These are phyloP conservation scores for Bolboschoenus planiculmis DNA, from an alignment of 176 grass and related monocot genomes.

Conservation along the genomic window DNA sequence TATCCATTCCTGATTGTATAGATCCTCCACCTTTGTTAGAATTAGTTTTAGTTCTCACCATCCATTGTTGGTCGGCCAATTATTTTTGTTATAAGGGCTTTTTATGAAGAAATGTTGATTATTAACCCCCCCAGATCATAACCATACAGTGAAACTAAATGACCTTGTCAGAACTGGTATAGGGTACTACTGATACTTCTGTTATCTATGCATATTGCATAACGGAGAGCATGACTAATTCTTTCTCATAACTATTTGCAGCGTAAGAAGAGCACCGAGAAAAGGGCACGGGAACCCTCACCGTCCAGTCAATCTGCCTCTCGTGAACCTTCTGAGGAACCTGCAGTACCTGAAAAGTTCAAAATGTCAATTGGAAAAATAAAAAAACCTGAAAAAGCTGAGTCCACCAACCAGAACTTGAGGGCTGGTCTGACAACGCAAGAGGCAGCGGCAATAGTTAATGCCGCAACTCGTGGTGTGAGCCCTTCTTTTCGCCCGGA, in stretches of 20 bases:
- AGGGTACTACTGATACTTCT: neutral
- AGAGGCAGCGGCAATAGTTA: slow-evolving; percentile 88
- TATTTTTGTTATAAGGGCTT: neutral
- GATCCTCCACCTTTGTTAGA: neutral
- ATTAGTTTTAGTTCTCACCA: neutral
- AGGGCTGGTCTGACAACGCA: slow-evolving; percentile 46
- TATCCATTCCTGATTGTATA: neutral
- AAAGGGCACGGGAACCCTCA: neutral
- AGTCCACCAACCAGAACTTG: slow-evolving; percentile 6
- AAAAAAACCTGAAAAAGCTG: slow-evolving; percentile 31
- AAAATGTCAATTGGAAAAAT: slow-evolving; percentile 39
- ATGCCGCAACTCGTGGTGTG: slow-evolving; percentile 73
- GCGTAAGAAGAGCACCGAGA: neutral
- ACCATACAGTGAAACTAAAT: neutral
- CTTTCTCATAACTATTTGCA: neutral
- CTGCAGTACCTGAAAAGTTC: slow-evolving; percentile 32
- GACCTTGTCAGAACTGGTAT: neutral
- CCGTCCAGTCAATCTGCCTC: neutral
- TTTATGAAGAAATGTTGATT: neutral
- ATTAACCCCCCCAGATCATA: neutral
- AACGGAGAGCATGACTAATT: neutral
- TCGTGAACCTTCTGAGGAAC: slow-evolving; percentile 8
- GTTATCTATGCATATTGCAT: neutral
- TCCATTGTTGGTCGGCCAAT: neutral
- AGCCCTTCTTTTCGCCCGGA: slow-evolving; percentile 34